Evolutionary conservation across 2,329 filamentous ascomycete genomes (phyloP).

Genomic region (Colletotrichum lindemuthianum): DNA sequence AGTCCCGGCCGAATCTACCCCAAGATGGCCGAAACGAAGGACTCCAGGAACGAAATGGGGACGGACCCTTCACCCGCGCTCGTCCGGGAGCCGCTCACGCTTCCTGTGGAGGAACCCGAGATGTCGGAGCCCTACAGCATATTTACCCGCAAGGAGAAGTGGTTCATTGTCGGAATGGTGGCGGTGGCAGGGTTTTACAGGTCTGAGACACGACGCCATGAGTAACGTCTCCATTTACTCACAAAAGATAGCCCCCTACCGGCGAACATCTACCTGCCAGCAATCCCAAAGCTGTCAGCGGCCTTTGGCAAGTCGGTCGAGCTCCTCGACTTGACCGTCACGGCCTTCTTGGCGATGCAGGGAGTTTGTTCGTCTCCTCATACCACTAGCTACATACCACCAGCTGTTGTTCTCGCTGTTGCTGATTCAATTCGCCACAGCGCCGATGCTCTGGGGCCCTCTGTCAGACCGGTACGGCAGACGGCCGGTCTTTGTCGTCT

Average conservation of each 20-base stretch:
- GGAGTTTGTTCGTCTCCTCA: conserved; percentile 33
- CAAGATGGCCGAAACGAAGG: conserved; percentile 1
- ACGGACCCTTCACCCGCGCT: neutral
- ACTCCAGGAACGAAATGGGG: conserved; percentile 3
- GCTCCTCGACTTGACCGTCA: conserved; percentile 45
- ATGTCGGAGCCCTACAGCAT: conserved; percentile 37
- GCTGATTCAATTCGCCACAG: neutral
- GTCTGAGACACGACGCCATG: neutral
- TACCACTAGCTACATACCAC: no score
- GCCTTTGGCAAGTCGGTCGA: conserved; percentile 44
- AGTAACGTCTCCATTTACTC: neutral
- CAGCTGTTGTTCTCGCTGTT: no score
- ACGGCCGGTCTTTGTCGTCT: conserved; percentile 43
- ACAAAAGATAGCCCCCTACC: conserved; percentile 42
- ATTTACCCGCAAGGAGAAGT: conserved; percentile 41
- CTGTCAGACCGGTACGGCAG: conserved; percentile 47
- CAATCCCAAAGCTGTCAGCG: conserved; percentile 41
- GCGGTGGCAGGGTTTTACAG: conserved; percentile 42
- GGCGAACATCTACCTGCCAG: conserved; percentile 48
- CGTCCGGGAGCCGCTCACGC: conserved; percentile 20
- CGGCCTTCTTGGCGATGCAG: conserved; percentile 46
- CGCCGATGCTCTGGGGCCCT: conserved; percentile 49
- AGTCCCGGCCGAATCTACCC: conserved; percentile 13
- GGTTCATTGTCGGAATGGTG: conserved; percentile 41
- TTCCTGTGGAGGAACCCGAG: conserved; percentile 9